Base-by-base conservation (phyloP, 805 yeast genomes). In the Lipomyces kockii region DNA sequence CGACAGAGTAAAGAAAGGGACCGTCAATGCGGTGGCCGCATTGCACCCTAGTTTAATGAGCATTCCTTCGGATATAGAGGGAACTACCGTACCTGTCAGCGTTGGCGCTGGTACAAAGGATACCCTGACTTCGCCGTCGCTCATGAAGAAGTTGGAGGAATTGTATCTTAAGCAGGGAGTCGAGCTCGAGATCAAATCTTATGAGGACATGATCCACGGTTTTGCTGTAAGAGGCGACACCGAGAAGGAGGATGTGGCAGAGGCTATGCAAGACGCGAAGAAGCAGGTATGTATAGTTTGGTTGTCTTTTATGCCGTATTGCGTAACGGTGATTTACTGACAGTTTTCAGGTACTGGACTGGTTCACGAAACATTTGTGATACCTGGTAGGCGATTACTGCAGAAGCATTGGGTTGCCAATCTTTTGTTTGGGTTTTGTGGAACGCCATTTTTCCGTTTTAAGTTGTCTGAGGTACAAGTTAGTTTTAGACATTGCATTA, bases 191-290 rank as follows among this genome's bases (percentile, higher is more conserved):
- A 20, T 55, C 34, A 32, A 46, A 37, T 27, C 32, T 12, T 68
- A 62, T 46, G 65, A 67, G 6, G 67, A 39, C 60, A 61, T 62
- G 64, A 57, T 34, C 9, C 71, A 68, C 43, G 71, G 71, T 11
- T 68, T 67, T 51, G 65, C 71, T 6, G 64, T 59, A 5, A 58
- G 71, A 1, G 68, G 64, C 8, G 58, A 67, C 43, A 34, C 29
- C 12, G 43, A 52, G 43, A 43, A 62, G 35, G 52, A 53, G 58
- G 62, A 60, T 35, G 54, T 64, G 32, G 64, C 60, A 2, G 59
- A 17, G 3, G 69, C 71, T 17, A 64, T 61, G 71, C 66, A 52
- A 9, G 59, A 46, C 20, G 58, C 56, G 7, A 61, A 35, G 57
- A 57, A 37, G n/a, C 65, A 67, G 46, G 64, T 60, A n/a, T 17